These are phyloP conservation scores for Venturia carpophila DNA, from an alignment of 2,329 filamentous ascomycete species.

Conservation along the genomic window DNA sequence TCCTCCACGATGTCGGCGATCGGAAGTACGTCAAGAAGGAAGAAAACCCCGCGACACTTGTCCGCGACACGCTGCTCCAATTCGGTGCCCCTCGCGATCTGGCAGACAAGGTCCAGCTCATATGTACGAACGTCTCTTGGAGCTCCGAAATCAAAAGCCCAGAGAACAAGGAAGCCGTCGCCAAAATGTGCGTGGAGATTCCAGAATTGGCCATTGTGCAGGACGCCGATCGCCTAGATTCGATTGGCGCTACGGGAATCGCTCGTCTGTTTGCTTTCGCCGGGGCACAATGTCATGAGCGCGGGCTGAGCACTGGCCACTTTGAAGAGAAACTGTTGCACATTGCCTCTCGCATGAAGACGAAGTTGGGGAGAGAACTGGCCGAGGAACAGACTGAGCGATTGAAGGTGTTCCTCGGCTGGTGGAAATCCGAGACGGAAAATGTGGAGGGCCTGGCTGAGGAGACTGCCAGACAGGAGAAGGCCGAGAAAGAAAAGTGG, in stretches of 20 bases:
- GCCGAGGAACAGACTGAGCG: conserved; percentile 43
- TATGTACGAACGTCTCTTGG: conserved; percentile 73
- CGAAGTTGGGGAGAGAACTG: conserved; percentile 43
- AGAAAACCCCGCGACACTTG: conserved; percentile 45
- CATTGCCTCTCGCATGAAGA: conserved; percentile 56
- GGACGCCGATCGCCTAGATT: conserved; percentile 88
- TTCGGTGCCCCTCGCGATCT: conserved; percentile 51
- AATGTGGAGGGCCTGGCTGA: not conserved
- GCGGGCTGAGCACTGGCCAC: conserved; percentile 51
- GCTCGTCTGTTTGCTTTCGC: conserved; percentile 70
- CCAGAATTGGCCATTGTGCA: conserved; percentile 81
- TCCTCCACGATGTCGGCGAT: conserved; percentile 86
- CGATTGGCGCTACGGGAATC: conserved; percentile 79
- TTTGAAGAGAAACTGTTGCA: conserved; percentile 67
- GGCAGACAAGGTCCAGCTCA: conserved; percentile 58
- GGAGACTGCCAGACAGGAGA: not conserved
- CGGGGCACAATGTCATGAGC: conserved; percentile 49
- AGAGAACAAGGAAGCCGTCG: conserved; percentile 24
- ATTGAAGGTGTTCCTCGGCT: conserved; percentile 42
- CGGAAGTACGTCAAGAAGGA: conserved; percentile 59
- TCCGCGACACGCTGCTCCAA: conserved; percentile 48
- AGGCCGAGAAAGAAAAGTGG: not conserved
- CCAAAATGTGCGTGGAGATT: not conserved
- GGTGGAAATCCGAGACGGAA: conserved; percentile 46
- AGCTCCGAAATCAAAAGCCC: conserved; percentile 59